Evolutionary conservation across 345 rosid genomes (phyloP), one percentile per base, ranked within the genome.

Genomic region (Eucalyptus viminalis): DNA sequence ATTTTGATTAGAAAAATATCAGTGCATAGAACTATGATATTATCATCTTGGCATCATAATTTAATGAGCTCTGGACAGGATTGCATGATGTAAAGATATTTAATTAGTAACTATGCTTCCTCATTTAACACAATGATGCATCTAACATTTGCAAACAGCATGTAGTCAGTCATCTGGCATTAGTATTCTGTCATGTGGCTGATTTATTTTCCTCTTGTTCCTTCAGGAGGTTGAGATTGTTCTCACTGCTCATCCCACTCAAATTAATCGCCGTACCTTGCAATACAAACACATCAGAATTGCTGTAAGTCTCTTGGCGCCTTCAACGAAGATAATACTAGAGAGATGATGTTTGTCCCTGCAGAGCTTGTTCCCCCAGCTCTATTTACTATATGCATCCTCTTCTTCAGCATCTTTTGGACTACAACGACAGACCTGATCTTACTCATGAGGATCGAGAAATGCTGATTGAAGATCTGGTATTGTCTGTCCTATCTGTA

Each of bases 191-290:
- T 76, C 83, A 76, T 21, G 47, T 76, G 83, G 81, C 83, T 76
- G 45, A 76, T 76, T 21, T 43, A 21, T 76, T 37, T 76, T 47
- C 45, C 86, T 90, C 86, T 88, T 89, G 86, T 89, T 76, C 31
- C 56, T 91, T 91, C 95, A 97, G 97, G 99, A 94, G 92, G 97
- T 97, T 51, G 99, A 97, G 93, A 97, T 97, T 89, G 99, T 97
- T 92, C 99, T 97, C 80, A 97, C 99, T 86, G 99, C 99, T 80
- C 99, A 97, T 92, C 99, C 99, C 80, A 97, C 99, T 91, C 99
- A 97, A 94, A 97, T 97, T 88, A 95, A 95, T 89, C 96, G 99
- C 9, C 94, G 99, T 83, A 97, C 99, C 89, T 94, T 97, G 93
- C 99, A 97, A 87, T 97, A 97, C 92, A 97, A 97, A 90, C 99